Evolutionary conservation across 139 green algal species (phyloP).

Genomic region (Chlamydomonas incerta): DNA sequence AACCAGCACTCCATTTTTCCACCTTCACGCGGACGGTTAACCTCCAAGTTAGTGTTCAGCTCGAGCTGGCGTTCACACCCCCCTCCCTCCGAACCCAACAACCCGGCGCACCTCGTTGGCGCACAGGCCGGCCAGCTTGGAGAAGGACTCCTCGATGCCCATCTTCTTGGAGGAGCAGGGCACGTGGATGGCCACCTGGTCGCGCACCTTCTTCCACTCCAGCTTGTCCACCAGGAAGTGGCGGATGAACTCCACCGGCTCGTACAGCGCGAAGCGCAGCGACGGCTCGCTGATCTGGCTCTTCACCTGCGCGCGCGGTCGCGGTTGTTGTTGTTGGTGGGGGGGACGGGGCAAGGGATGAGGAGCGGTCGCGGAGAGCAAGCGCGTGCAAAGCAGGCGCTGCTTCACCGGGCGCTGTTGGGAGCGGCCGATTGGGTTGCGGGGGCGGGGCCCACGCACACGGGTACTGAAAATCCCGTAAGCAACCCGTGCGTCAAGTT

Average conservation of each 20-base stretch:
- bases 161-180: slow-evolving; percentile 99
- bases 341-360: no score
- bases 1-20: no score
- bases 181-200: slow-evolving; percentile 93
- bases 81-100: no score
- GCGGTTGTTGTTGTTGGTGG: no score
- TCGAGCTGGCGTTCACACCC: no score
- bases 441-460: no score
- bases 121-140: slow-evolving; percentile 88
- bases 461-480: no score
- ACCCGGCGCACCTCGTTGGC: slow-evolving; percentile 71
- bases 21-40: no score
- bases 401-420: background rate
- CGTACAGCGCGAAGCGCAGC: slow-evolving; percentile 92
- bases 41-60: no score
- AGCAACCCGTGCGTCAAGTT: no score
- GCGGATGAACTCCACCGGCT: slow-evolving; percentile 96
- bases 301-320: slow-evolving; percentile 78
- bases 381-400: no score
- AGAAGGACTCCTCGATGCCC: slow-evolving; percentile 91
- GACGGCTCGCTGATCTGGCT: slow-evolving; percentile 71
- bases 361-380: no score
- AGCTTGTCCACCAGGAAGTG: slow-evolving; percentile 95
- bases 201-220: slow-evolving; percentile 89
- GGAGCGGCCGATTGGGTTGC: background rate